phyloP scores from a whole-genome alignment of 495 filamentous ascomycete species.

The Tuber microsphaerosporum region DNA sequence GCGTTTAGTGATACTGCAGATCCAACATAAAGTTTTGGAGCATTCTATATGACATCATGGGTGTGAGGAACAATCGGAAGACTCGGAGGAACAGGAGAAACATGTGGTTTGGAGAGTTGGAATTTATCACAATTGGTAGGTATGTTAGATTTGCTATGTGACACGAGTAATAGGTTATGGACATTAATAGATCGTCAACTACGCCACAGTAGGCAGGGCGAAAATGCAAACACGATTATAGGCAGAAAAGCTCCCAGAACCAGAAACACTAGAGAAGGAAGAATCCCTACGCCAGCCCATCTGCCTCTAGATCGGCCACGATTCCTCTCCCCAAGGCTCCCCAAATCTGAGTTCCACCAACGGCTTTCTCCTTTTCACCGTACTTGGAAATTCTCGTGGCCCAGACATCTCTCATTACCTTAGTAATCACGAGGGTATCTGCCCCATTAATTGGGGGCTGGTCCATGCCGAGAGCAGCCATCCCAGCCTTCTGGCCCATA shows the following conservation, averaged over 20 bases:
- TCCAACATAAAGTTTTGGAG: neutral
- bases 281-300: constrained; percentile 20
- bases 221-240: neutral
- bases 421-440: constrained; percentile 19
- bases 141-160: neutral
- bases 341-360: constrained; percentile 23
- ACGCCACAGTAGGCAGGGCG: neutral
- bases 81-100: neutral
- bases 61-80: neutral
- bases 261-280: neutral
- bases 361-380: constrained; percentile 31
- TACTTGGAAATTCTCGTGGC: constrained; percentile 22
- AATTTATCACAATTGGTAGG: neutral
- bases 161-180: neutral
- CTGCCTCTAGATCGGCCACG: constrained; percentile 22
- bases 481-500: constrained; percentile 28
- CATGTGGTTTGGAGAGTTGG: neutral
- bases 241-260: neutral
- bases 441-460: constrained; percentile 24
- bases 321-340: constrained; percentile 17
- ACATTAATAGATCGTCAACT: neutral
- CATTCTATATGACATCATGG: neutral
- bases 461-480: constrained; percentile 24
- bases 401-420: constrained; percentile 32
- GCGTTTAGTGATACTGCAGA: neutral